Percentiles rank a stretch among this genome's conserved stretches.
These are phyloP conservation scores for Aotearoamyces nothofagi DNA, from an alignment of 2,329 filamentous ascomycete genomes.

Conservation along the genomic window DNA sequence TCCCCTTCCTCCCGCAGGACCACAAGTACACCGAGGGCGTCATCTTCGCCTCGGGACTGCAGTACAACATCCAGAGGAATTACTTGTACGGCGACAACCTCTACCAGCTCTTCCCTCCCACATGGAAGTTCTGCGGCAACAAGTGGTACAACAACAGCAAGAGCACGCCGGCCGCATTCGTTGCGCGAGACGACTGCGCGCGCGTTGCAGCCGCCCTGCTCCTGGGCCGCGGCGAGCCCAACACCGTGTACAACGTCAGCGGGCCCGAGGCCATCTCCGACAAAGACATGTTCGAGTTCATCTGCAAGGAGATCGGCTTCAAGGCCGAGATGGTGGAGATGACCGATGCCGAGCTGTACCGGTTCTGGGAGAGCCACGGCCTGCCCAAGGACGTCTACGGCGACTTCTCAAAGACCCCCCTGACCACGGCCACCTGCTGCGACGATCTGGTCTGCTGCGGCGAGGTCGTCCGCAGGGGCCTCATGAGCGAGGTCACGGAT, in stretches of 20 bases:
- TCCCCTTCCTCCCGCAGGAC: slow-evolving; percentile 11
- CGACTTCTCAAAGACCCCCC: slow-evolving; percentile 7
- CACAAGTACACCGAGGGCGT: slow-evolving; percentile 10
- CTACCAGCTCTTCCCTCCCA: slow-evolving; percentile 6
- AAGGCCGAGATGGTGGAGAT: slow-evolving; percentile 7
- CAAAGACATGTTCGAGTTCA: slow-evolving; percentile 9
- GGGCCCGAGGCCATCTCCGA: slow-evolving; percentile 10
- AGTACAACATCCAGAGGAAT: slow-evolving; percentile 11
- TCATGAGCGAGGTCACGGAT: slow-evolving; percentile 3
- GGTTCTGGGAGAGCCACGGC: slow-evolving; percentile 4
- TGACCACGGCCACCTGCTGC: slow-evolving; percentile 11
- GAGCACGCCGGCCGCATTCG: slow-evolving; percentile 8
- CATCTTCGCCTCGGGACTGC: slow-evolving; percentile 8
- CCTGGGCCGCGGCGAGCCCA: slow-evolving; percentile 6
- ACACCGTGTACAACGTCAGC: slow-evolving; percentile 8
- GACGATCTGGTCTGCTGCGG: slow-evolving; percentile 10
- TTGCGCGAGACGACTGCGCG: slow-evolving; percentile 11
- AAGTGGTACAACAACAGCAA: slow-evolving; percentile 10
- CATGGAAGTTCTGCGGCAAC: slow-evolving; percentile 9
- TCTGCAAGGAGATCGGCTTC: slow-evolving; percentile 9
- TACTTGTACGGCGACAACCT: slow-evolving; percentile 12
- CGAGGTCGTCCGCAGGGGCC: slow-evolving; percentile 4
- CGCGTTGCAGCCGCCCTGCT: slow-evolving; percentile 10
- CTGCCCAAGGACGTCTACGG: slow-evolving; percentile 7
- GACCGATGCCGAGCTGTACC: slow-evolving; percentile 8